Percentiles rank a stretch among this genome's conserved stretches.
Conservation (phyloP, 192 early-diverging fungal species). For the Linnemannia elongata region DNA sequence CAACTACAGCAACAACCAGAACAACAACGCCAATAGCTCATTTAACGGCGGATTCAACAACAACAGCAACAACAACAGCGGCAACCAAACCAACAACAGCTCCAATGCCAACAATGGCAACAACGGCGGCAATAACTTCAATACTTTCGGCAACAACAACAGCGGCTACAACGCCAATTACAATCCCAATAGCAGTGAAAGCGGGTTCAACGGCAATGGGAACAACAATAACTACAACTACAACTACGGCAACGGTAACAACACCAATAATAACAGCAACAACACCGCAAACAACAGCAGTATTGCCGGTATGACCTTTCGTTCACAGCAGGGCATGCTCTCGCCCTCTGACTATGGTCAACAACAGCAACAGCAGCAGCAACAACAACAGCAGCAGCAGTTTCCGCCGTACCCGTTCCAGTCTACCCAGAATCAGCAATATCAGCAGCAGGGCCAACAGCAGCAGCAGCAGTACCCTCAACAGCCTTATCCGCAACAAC, state of each 20-base stretch:
- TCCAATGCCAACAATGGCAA: neutral
- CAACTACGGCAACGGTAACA: neutral
- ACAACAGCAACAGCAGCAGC: conserved; percentile 24
- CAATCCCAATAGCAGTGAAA: neutral
- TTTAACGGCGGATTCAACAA: neutral
- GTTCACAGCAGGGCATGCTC: neutral
- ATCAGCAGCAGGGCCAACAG: conserved; percentile 27
- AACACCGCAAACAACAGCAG: neutral
- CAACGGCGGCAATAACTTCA: conserved; percentile 5
- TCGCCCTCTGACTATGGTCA: conserved; percentile 15
- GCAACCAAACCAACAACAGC: neutral
- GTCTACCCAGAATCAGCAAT: conserved; percentile 14
- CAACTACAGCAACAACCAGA: neutral
- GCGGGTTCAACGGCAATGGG: neutral
- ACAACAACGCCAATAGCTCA: neutral
- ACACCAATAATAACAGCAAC: neutral
- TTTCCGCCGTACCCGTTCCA: conserved; percentile 2
- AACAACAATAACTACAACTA: conserved; percentile 8
- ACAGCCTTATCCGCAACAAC: neutral
- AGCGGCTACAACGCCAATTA: neutral
- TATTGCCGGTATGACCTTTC: neutral
- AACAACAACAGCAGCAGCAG: conserved; percentile 4
- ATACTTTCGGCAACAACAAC: neutral
- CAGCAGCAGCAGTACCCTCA: conserved; percentile 31
- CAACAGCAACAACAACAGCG: conserved; percentile 9